phyloP scores from a whole-genome alignment of 306 rosid species.

The Cucurbita moschata region DNA sequence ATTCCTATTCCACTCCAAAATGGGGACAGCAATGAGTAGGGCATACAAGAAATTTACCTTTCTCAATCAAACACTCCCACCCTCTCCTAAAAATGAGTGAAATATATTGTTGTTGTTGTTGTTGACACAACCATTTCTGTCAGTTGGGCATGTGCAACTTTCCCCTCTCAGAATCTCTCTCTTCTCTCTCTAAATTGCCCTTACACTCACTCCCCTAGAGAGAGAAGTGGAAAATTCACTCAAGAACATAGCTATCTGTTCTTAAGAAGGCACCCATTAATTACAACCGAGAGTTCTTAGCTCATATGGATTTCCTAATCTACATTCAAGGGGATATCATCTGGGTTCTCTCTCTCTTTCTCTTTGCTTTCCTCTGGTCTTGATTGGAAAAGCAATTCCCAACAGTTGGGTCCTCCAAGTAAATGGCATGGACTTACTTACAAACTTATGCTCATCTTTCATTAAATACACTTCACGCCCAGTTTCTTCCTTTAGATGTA shows the following conservation, averaged over 20 bases:
- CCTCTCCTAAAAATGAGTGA: slow-evolving; percentile 7
- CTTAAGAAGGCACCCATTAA: too few relatives aligned
- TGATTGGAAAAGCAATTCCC: background rate
- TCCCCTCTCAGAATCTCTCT: slow-evolving; percentile 5
- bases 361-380: background rate
- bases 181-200: background rate
- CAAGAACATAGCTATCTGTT: too few relatives aligned
- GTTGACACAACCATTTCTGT: background rate
- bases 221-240: too few relatives aligned
- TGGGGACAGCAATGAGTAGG: background rate
- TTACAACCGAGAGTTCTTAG: too few relatives aligned
- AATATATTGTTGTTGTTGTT: background rate
- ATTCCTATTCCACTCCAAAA: background rate
- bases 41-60: background rate
- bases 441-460: background rate
- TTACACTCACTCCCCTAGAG: too few relatives aligned
- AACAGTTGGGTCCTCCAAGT: background rate
- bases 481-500: too few relatives aligned
- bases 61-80: background rate
- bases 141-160: slow-evolving; percentile 11
- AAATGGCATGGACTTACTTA: background rate
- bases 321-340: too few relatives aligned
- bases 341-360: background rate
- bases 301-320: too few relatives aligned
- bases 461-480: too few relatives aligned